Conservation (phyloP, 1,284 basidiomycete genomes). For the Ustilago trichophora region DNA sequence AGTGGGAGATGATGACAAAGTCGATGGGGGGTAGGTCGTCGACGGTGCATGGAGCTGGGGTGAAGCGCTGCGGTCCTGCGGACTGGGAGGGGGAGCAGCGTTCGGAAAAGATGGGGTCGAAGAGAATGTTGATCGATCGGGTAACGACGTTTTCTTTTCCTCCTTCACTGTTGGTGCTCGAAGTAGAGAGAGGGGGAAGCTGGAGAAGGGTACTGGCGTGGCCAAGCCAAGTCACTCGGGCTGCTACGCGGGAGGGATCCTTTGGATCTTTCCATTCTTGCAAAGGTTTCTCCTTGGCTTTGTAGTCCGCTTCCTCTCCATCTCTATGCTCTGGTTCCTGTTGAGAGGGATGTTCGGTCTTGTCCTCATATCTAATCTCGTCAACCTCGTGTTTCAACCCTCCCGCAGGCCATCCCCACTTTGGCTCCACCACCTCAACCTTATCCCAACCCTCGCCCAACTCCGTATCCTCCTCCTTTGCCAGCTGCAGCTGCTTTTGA, state of each 20-base stretch:
- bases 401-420: slow-evolving; percentile 42
- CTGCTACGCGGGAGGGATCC: slow-evolving; percentile 5
- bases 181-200: slow-evolving; percentile 34
- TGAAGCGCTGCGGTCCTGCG: slow-evolving; percentile 55
- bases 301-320: slow-evolving; percentile 9
- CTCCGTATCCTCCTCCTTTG: slow-evolving; percentile 14
- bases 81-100: slow-evolving; percentile 62
- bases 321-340: neutral
- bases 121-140: slow-evolving; percentile 52
- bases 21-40: slow-evolving; percentile 56
- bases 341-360: neutral
- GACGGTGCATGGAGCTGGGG: slow-evolving; percentile 50
- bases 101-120: slow-evolving; percentile 62
- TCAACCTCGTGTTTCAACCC: slow-evolving; percentile 20
- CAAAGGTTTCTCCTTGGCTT: slow-evolving; percentile 9
- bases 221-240: slow-evolving; percentile 59
- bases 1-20: slow-evolving; percentile 61
- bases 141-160: neutral
- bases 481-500: slow-evolving; percentile 5
- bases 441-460: slow-evolving; percentile 39
- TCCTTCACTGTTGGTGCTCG: no score
- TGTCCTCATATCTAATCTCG: neutral
- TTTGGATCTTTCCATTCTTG: slow-evolving; percentile 31
- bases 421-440: slow-evolving; percentile 26
- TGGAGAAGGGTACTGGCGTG: slow-evolving; percentile 60